phyloP scores from a whole-genome alignment of 2,329 filamentous ascomycete species.

The Xylariales sp. region DNA sequence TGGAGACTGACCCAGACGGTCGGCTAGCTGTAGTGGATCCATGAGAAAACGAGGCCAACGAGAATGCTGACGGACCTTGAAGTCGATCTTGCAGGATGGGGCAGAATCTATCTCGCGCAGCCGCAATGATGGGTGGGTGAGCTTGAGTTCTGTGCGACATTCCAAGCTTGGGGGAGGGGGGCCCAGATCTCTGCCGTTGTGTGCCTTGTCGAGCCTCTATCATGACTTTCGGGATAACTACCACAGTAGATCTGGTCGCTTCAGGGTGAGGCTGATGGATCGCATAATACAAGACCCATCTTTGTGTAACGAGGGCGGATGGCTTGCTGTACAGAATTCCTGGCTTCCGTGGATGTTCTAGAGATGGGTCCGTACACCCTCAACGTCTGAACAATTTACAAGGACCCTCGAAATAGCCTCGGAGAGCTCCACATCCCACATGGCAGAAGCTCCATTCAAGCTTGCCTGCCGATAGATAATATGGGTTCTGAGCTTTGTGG shows the following conservation, averaged over 20 bases:
- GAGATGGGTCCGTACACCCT: conserved; percentile 6
- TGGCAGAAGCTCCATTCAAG: no score
- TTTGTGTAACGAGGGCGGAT: not conserved
- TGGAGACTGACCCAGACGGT: conserved; percentile 9
- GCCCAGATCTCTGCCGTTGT: conserved; percentile 3
- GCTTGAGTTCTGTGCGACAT: conserved; percentile 25
- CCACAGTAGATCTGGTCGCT: no score
- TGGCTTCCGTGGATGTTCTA: conserved; percentile 5
- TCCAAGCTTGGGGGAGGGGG: conserved; percentile 1
- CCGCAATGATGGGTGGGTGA: conserved; percentile 21
- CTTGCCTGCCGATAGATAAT: no score
- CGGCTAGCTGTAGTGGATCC: not conserved
- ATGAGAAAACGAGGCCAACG: conserved; percentile 3
- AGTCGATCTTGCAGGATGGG: conserved; percentile 14
- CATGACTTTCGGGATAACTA: no score
- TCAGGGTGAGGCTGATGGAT: not conserved
- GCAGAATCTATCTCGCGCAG: conserved; percentile 13
- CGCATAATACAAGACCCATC: not conserved
- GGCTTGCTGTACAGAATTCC: not conserved
- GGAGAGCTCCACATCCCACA: not conserved
- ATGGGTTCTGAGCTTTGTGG: no score
- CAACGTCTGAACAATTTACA: conserved; percentile 1
- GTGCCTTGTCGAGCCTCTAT: no score
- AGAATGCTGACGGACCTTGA: conserved; percentile 11
- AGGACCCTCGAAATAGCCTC: not conserved